These are phyloP conservation scores for Mycena venus DNA, from an alignment of 768 basidiomycete species.

Conservation along the genomic window DNA sequence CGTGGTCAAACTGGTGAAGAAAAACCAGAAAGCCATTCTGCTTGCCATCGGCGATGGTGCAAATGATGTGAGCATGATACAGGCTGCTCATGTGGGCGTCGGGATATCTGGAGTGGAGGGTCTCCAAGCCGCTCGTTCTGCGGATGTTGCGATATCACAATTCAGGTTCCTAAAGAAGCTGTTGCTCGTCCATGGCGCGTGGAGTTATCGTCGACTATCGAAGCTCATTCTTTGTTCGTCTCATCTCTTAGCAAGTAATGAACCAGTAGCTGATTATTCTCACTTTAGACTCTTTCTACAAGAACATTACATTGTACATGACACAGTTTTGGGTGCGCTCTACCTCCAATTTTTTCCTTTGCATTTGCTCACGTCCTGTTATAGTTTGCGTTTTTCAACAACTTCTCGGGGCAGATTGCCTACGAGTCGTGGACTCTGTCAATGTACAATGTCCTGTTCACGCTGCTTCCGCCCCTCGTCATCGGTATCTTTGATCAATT, in stretches of 20 bases:
- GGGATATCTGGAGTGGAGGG: constrained; percentile 99
- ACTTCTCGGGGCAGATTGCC: constrained; percentile 98
- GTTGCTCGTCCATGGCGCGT: constrained; percentile 95
- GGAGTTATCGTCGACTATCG: constrained; percentile 96
- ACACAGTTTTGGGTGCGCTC: constrained; percentile 93
- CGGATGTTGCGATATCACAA: constrained; percentile 98
- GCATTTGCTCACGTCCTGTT: neutral
- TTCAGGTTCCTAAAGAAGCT: constrained; percentile 97
- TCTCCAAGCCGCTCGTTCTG: constrained; percentile 97
- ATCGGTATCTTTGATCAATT: constrained; percentile 99
- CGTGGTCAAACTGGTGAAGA: constrained; percentile 99
- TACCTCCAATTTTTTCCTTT: neutral
- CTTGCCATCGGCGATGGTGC: constrained; percentile 98
- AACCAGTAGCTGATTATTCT: constrained; percentile 13
- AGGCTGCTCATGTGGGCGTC: constrained; percentile 97
- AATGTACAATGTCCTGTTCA: constrained; percentile 96
- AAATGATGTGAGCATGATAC: constrained; percentile 99
- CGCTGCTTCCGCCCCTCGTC: constrained; percentile 94
- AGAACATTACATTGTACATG: constrained; percentile 98
- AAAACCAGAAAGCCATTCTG: constrained; percentile 93
- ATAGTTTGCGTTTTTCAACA: constrained; percentile 99
- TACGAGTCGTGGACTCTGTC: constrained; percentile 99
- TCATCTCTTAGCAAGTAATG: neutral
- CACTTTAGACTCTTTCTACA: constrained; percentile 97
- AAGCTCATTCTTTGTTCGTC: constrained; percentile 94